Evolutionary conservation across 768 basidiomycete species (phyloP), one percentile per base, ranked within the genome.

Genomic region (Agaricus subrufescens): DNA sequence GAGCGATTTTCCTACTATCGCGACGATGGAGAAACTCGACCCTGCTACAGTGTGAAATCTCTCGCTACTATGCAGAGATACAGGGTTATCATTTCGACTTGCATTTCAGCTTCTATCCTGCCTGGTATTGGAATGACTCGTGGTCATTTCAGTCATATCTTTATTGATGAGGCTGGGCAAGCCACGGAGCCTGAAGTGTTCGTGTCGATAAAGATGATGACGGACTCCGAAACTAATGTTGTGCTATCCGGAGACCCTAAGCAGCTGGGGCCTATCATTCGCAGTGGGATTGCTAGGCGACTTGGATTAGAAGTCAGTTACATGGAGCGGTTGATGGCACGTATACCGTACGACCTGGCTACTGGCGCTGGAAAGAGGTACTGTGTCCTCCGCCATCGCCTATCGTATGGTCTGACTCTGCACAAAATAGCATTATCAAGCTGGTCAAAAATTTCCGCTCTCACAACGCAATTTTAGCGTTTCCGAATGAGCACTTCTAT

Each of bases 141-240:
- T 1, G 86, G 87, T 0, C 81, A 87, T 64, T 89, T 82, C 65
- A 76, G 73, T 9, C 84, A 89, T 58, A 83, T 89, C 14, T 85
- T 89, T 63, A 68, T 86, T 7, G 86, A 89, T 60, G 86, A 89
- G 63, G 86, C 86, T 1, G 86, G 84, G 0, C 86, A 89, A 61
- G 85, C 85, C 2, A 84, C 82, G 0, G 87, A 89, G 64, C 84
- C 86, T 0, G 86, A 88, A 64, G 74, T 74, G 0, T 83, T 87
- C 67, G 74, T 86, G 14, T 70, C 80, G 0, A 78, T 88, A 68
- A 84, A 84, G 69, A 82, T 80, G 1, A 73, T 86, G 66, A 80
- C 83, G 0, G 73, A 78, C 52, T 65, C 65, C 3, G 52, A 60
- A 0, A 89, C 86, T 0, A 84, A 81, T 48, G 67, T 89, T 25